A percentile compares a stretch with the other conserved stretches of the same genome.
phyloP scores from a whole-genome alignment of 176 grass and related monocot species.

The Saccharum spontaneum region DNA sequence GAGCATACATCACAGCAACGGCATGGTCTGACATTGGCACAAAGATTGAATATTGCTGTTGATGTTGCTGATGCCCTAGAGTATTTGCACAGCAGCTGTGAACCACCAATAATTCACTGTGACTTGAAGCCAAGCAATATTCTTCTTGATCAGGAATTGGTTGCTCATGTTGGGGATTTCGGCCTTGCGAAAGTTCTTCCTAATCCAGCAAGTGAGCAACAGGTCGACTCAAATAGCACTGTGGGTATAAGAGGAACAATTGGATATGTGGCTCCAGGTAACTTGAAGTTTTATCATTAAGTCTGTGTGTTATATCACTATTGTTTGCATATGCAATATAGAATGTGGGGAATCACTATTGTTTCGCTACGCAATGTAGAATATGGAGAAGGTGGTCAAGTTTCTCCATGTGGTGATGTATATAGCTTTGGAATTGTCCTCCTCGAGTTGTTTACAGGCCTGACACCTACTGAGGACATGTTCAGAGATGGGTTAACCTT shows the following conservation, averaged over 20 bases:
- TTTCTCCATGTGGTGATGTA: slow-evolving; percentile 34
- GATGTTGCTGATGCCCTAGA: slow-evolving; percentile 47
- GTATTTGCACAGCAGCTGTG: slow-evolving; percentile 53
- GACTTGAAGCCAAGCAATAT: slow-evolving; percentile 52
- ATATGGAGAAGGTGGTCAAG: slow-evolving; percentile 18
- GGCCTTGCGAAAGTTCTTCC: slow-evolving; percentile 42
- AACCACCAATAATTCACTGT: slow-evolving; percentile 46
- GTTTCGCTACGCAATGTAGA: slow-evolving; percentile 18
- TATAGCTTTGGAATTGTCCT: slow-evolving; percentile 54
- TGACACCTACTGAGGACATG: slow-evolving; percentile 25
- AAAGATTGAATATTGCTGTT: slow-evolving; percentile 35
- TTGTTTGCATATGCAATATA: not conserved
- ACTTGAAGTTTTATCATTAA: not conserved
- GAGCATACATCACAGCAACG: not conserved
- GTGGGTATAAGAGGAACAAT: slow-evolving; percentile 47
- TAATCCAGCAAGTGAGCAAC: not conserved
- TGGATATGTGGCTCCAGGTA: slow-evolving; percentile 61
- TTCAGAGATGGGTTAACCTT: slow-evolving; percentile 37
- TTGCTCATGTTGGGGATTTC: slow-evolving; percentile 46
- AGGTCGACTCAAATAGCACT: slow-evolving; percentile 17
- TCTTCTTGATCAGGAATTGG: slow-evolving; percentile 45
- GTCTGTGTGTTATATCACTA: not conserved
- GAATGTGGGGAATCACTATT: slow-evolving; percentile 2
- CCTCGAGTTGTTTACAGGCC: slow-evolving; percentile 45
- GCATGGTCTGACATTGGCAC: not conserved